phyloP scores from a whole-genome alignment of 1,139 yeast species.

The Insectozyma bohioensis region DNA sequence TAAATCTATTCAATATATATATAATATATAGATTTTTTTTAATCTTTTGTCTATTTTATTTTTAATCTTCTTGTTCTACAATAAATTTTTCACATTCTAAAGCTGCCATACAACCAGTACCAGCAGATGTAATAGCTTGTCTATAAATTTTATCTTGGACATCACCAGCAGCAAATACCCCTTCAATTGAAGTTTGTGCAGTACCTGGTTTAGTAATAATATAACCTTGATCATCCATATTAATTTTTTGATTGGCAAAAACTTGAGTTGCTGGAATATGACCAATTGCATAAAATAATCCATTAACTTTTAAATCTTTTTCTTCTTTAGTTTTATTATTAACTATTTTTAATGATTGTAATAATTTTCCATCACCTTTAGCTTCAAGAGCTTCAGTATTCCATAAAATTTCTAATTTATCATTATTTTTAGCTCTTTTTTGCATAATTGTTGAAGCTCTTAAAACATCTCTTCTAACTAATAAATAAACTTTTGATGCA shows the following conservation, averaged over 20 bases:
- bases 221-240: conserved; percentile 86
- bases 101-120: conserved; percentile 99
- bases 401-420: conserved; percentile 87
- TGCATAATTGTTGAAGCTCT: conserved; percentile 98
- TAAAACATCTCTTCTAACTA: conserved; percentile 90
- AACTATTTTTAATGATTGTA: conserved; percentile 58
- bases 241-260: conserved; percentile 66
- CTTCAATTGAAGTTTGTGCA: conserved; percentile 80
- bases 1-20: no score
- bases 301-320: conserved; percentile 74
- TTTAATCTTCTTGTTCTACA: conserved; percentile 56
- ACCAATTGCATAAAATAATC: conserved; percentile 97
- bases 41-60: no score
- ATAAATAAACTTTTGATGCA: conserved; percentile 89
- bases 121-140: conserved; percentile 99
- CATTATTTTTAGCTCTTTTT: conserved; percentile 79
- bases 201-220: conserved; percentile 87
- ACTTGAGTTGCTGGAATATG: conserved; percentile 90
- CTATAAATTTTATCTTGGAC: conserved; percentile 96
- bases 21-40: no score
- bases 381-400: conserved; percentile 86
- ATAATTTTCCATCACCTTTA: conserved; percentile 84
- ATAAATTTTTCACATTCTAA: conserved; percentile 87
- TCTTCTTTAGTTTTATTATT: conserved; percentile 72
- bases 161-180: conserved; percentile 98